Conservation (phyloP, 164 flowering plant species). For the Nelumbo lutea region DNA sequence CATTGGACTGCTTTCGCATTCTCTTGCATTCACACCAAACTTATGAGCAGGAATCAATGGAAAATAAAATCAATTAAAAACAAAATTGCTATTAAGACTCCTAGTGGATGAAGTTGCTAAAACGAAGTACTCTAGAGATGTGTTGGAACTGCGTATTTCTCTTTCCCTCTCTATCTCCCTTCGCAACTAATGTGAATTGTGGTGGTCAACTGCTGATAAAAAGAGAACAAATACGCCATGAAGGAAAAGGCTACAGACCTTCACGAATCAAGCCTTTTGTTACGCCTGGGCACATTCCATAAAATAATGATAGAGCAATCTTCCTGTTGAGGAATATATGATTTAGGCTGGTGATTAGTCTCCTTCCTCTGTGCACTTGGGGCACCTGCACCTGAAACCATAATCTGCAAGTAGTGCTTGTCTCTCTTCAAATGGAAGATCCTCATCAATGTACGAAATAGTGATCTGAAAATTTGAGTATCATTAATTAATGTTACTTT, state of each 20-base stretch:
- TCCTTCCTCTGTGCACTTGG: slow-evolving; percentile 54
- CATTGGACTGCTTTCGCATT: too few relatives aligned
- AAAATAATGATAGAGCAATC: too few relatives aligned
- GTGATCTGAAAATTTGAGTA: slow-evolving; percentile 52
- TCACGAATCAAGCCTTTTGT: not conserved
- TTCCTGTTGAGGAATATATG: not conserved
- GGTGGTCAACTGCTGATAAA: not conserved
- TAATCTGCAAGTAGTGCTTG: slow-evolving; percentile 81
- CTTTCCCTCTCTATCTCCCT: too few relatives aligned
- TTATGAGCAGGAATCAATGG: too few relatives aligned
- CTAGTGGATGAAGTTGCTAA: too few relatives aligned
- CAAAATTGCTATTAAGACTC: too few relatives aligned
- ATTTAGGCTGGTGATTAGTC: not conserved
- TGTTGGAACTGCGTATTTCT: too few relatives aligned
- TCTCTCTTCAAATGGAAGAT: slow-evolving; percentile 70
- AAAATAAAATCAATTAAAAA: too few relatives aligned
- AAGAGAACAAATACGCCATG: not conserved
- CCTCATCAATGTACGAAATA: slow-evolving; percentile 91
- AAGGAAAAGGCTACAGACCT: not conserved
- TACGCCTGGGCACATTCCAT: not conserved
- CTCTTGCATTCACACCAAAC: too few relatives aligned
- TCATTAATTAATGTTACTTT: not conserved
- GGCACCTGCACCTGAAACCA: slow-evolving; percentile 75
- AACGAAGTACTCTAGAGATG: too few relatives aligned
- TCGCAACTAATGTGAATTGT: not conserved